Evolutionary conservation across 129 eudicot genomes (phyloP).

Genomic region (Scalesia atractyloides): DNA sequence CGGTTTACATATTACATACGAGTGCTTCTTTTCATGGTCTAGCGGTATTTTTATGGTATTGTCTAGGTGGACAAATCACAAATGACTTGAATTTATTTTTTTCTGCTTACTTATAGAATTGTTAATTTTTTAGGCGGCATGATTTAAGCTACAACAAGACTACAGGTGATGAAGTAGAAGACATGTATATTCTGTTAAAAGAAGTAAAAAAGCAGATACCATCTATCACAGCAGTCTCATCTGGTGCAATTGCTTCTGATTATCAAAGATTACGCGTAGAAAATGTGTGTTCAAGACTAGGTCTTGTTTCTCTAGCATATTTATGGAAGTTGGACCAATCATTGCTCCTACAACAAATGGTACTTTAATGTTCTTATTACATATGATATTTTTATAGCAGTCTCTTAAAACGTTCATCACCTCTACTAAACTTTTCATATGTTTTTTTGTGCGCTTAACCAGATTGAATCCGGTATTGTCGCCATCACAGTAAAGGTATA

Average conservation of each 20-base stretch:
- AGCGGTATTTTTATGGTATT: conserved; percentile 4
- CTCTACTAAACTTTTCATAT: conserved; percentile 29
- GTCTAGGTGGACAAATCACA: conserved; percentile 13
- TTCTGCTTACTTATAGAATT: background rate
- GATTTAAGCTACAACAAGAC: conserved; percentile 75
- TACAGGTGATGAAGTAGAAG: conserved; percentile 98
- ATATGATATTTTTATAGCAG: background rate
- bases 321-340: conserved; percentile 93
- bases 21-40: background rate
- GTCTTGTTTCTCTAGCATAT: conserved; percentile 89
- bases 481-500: conserved; percentile 90
- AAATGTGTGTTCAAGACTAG: conserved; percentile 93
- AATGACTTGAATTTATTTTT: background rate
- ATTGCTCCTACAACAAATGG: conserved; percentile 90
- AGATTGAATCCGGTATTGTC: conserved; percentile 69
- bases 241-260: conserved; percentile 99
- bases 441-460: conserved; percentile 31
- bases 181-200: conserved; percentile 73
- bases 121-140: conserved; percentile 53
- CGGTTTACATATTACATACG: background rate
- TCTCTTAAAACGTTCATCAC: conserved; percentile 8
- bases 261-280: conserved; percentile 95
- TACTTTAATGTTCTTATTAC: conserved; percentile 28
- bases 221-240: conserved; percentile 76
- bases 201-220: conserved; percentile 86